Evolutionary conservation across 768 basidiomycete species (phyloP).

Genomic region (Tricholoma furcatifolium): DNA sequence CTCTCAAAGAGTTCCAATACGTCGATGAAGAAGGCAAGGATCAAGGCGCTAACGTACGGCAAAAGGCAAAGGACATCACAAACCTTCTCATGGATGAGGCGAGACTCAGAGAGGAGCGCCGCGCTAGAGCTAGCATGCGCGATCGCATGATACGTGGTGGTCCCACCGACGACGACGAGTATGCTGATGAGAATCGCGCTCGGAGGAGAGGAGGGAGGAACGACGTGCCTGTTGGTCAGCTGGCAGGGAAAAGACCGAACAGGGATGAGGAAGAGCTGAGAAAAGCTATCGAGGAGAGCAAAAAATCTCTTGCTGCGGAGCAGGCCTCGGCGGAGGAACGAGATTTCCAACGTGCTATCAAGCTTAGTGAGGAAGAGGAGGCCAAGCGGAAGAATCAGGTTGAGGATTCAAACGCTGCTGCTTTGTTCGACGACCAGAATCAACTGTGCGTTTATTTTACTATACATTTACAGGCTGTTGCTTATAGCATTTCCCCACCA

Average conservation of each 20-base stretch:
- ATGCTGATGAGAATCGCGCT: conserved; percentile 44
- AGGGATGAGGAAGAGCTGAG: conserved; percentile 82
- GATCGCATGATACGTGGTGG: conserved; percentile 85
- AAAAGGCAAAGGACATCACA: conserved; percentile 98
- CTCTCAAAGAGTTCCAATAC: conserved; percentile 97
- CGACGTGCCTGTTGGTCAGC: conserved; percentile 12
- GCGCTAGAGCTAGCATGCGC: conserved; percentile 85
- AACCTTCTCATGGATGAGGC: conserved; percentile 86
- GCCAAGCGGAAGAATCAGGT: conserved; percentile 65
- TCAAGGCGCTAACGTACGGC: conserved; percentile 96
- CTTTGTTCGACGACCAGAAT: conserved; percentile 85
- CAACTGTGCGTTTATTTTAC: conserved; percentile 58
- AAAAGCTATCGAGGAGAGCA: conserved; percentile 89
- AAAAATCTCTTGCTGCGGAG: conserved; percentile 68
- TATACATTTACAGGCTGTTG: conserved; percentile 3
- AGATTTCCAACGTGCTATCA: conserved; percentile 82
- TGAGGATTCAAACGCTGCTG: conserved; percentile 68
- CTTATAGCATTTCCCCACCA: conserved; percentile 28
- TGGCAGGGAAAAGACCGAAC: conserved; percentile 31
- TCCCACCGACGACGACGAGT: conserved; percentile 35
- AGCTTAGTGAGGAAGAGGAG: conserved; percentile 90
- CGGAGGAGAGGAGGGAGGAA: conserved; percentile 32
- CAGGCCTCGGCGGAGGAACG: conserved; percentile 72
- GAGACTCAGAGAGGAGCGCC: conserved; percentile 83
- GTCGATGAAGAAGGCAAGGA: conserved; percentile 95